phyloP scores from a whole-genome alignment of 805 yeast species.

The Helenozyma baotianmanensis region DNA sequence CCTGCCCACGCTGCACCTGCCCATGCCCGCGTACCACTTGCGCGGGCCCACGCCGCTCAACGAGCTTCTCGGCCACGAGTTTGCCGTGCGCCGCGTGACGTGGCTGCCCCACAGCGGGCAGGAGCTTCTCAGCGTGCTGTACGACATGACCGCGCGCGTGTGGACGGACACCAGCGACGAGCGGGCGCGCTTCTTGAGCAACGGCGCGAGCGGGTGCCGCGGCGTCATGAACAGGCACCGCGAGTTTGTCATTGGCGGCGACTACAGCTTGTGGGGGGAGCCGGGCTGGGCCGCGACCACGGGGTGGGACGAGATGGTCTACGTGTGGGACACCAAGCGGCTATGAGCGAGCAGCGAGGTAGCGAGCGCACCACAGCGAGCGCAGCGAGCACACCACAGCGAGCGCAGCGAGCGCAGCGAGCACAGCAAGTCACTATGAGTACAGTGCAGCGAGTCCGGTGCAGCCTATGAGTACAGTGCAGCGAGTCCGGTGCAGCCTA shows the following conservation, averaged over 20 bases:
- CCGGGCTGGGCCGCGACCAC: slow-evolving; percentile 94
- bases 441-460: too few species aligned
- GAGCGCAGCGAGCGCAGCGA: too few species aligned
- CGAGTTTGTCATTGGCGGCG: slow-evolving; percentile 90
- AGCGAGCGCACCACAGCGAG: too few species aligned
- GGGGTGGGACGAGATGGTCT: slow-evolving; percentile 96
- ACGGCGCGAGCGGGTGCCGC: slow-evolving; percentile 45
- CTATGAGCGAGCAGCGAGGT: too few species aligned
- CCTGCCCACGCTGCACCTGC: slow-evolving; percentile 31
- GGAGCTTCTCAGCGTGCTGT: slow-evolving; percentile 69
- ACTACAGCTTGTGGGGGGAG: slow-evolving; percentile 95
- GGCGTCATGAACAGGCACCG: slow-evolving; percentile 64
- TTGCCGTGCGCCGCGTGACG: slow-evolving; percentile 74
- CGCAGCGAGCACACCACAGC: too few species aligned
- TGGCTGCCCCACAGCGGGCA: slow-evolving; percentile 89
- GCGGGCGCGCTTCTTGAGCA: slow-evolving; percentile 42
- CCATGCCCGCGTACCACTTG: slow-evolving; percentile 38
- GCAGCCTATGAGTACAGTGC: too few species aligned
- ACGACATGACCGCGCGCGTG: slow-evolving; percentile 87
- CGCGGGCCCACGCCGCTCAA: slow-evolving; percentile 66
- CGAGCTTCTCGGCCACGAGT: slow-evolving; percentile 80
- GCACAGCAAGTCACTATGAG: too few species aligned
- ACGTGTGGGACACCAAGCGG: slow-evolving; percentile 77
- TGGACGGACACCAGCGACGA: slow-evolving; percentile 75
- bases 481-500: too few species aligned